phyloP scores from a whole-genome alignment of 108 stramenopile genomes.

The Seminavis robusta region DNA sequence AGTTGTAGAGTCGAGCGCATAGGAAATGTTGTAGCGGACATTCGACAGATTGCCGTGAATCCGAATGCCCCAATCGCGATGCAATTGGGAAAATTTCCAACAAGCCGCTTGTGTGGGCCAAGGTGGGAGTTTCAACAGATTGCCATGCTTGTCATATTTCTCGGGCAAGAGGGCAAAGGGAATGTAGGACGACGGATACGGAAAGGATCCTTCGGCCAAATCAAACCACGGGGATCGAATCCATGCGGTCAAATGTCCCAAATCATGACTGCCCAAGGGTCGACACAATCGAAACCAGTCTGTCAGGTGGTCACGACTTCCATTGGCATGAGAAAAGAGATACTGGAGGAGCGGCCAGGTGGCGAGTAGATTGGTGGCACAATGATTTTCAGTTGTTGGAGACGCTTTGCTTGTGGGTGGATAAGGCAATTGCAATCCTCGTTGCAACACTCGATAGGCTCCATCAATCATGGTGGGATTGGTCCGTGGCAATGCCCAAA shows the following conservation, averaged over 20 bases:
- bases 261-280: conserved; percentile 17
- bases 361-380: conserved; percentile 36
- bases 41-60: conserved; percentile 28
- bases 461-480: conserved; percentile 27
- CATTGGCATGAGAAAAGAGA: conserved; percentile 1
- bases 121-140: conserved; percentile 52
- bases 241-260: conserved; percentile 23
- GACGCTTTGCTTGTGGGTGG: conserved; percentile 14
- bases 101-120: conserved; percentile 72
- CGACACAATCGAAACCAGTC: conserved; percentile 44
- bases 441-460: conserved; percentile 34
- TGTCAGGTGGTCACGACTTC: conserved; percentile 10
- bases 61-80: conserved; percentile 31
- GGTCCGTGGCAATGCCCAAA: conserved; percentile 29
- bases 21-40: conserved; percentile 39
- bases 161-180: conserved; percentile 58
- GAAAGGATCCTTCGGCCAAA: conserved; percentile 66
- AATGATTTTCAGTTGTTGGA: conserved; percentile 24
- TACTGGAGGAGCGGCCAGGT: conserved; percentile 42
- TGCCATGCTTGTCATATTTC: conserved; percentile 28
- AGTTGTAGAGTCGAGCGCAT: conserved; percentile 23
- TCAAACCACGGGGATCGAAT: conserved; percentile 64
- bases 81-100: conserved; percentile 22
- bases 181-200: conserved; percentile 67
- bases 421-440: conserved; percentile 29